Percentiles rank a stretch among this genome's conserved stretches.
Evolutionary conservation across 495 filamentous ascomycete species (phyloP).

Genomic region (Penicillium lagena): DNA sequence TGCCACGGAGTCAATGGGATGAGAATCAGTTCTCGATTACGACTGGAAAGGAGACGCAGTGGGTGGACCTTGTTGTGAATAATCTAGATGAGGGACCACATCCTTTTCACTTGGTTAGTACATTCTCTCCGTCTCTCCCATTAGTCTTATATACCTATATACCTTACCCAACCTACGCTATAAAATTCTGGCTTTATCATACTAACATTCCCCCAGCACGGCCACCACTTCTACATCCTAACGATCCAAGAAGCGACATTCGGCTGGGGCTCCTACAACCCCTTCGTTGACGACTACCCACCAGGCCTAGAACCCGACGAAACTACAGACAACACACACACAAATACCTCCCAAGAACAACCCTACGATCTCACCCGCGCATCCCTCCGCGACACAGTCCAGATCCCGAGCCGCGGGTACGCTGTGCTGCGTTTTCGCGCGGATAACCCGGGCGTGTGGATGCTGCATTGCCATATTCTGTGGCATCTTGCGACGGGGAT

Average conservation of each 20-base stretch:
- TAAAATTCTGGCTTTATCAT: too few species aligned
- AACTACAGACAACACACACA: neutral
- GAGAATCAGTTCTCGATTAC: constrained; percentile 31
- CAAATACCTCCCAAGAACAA: neutral
- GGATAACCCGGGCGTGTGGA: constrained; percentile 57
- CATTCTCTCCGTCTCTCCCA: neutral
- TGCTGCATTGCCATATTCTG: constrained; percentile 59
- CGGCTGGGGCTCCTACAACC: constrained; percentile 41
- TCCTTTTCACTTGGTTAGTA: constrained; percentile 43
- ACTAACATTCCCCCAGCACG: constrained; percentile 56
- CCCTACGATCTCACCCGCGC: constrained; percentile 22
- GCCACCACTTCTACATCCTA: constrained; percentile 76
- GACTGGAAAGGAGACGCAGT: constrained; percentile 17
- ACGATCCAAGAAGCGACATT: constrained; percentile 28
- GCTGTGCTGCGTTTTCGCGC: constrained; percentile 61
- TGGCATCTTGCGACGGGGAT: constrained; percentile 54
- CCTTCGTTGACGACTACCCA: constrained; percentile 28
- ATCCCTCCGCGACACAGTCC: constrained; percentile 49
- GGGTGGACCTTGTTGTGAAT: constrained; percentile 47
- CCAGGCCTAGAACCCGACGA: constrained; percentile 11
- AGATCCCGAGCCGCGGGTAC: constrained; percentile 49
- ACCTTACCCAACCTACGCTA: constrained; percentile 20
- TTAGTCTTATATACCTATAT: neutral
- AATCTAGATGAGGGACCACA: constrained; percentile 45
- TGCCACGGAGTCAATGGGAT: constrained; percentile 33